Percentiles rank a stretch among this genome's conserved stretches.
Conservation (phyloP, 345 rosid genomes). For the Limnanthes douglasii region DNA sequence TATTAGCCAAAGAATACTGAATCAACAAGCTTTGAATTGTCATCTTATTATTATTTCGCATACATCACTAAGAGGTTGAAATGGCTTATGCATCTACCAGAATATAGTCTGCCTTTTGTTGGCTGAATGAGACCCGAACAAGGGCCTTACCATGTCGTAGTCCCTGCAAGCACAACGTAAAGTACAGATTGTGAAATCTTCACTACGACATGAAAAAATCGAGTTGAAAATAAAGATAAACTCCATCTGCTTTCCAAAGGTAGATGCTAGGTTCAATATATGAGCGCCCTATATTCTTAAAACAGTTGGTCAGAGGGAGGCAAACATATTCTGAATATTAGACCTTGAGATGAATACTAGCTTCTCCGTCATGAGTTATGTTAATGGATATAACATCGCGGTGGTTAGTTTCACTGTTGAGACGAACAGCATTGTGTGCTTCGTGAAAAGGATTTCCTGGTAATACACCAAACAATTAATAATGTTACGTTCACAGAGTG, state of each 20-base stretch:
- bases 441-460: conserved; percentile 73
- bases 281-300: too few species aligned
- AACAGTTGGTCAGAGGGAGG: too few species aligned
- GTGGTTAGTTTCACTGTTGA: conserved; percentile 52
- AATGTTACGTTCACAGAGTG: conserved; percentile 7
- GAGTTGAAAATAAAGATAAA: too few species aligned
- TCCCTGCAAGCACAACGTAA: conserved; percentile 35
- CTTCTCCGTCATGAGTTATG: conserved; percentile 16
- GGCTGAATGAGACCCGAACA: conserved; percentile 39
- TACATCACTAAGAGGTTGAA: neutral
- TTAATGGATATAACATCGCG: conserved; percentile 46
- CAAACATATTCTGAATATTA: conserved; percentile 8
- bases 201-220: conserved; percentile 5
- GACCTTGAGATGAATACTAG: conserved; percentile 57
- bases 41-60: too few species aligned
- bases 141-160: conserved; percentile 63
- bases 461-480: conserved; percentile 9
- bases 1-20: too few species aligned
- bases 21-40: too few species aligned
- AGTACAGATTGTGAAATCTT: conserved; percentile 7
- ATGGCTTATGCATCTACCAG: conserved; percentile 30
- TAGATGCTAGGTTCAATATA: too few species aligned
- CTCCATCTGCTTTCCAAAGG: too few species aligned
- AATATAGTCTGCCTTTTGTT: conserved; percentile 52
- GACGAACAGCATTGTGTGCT: conserved; percentile 36